Conservation (phyloP, 2,329 filamentous ascomycete genomes). For the Xylaria sp. region DNA sequence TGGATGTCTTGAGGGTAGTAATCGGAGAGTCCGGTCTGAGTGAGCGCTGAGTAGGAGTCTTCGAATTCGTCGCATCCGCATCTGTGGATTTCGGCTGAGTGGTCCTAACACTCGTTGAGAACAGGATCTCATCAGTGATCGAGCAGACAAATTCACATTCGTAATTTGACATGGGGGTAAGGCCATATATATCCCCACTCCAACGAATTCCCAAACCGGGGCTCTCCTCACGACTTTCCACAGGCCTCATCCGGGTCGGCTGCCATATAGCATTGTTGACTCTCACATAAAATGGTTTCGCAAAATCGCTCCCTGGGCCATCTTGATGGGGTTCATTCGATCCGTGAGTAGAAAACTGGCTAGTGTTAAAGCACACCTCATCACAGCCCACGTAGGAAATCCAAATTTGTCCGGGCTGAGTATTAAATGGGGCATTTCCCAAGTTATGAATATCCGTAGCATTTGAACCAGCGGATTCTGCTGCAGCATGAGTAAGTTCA, state of each 20-base stretch:
- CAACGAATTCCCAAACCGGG: conserved; percentile 59
- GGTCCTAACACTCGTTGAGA: conserved; percentile 74
- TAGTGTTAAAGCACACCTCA: conserved; percentile 77
- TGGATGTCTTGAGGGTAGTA: conserved; percentile 77
- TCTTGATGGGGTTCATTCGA: conserved; percentile 46
- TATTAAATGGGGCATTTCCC: conserved; percentile 75
- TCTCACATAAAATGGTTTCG: conserved; percentile 78
- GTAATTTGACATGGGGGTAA: conserved; percentile 76
- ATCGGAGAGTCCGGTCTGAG: conserved; percentile 77
- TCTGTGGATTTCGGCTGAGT: conserved; percentile 55
- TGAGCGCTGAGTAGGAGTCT: conserved; percentile 59
- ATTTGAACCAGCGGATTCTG: conserved; percentile 75
- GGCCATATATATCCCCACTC: conserved; percentile 73
- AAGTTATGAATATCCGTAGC: conserved; percentile 79
- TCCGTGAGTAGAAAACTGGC: conserved; percentile 60
- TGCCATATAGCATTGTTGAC: conserved; percentile 83
- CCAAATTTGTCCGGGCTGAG: conserved; percentile 76
- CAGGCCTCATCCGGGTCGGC: conserved; percentile 70
- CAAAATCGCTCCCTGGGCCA: conserved; percentile 63
- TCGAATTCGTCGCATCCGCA: conserved; percentile 41
- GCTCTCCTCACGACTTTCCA: conserved; percentile 46
- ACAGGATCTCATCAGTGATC: conserved; percentile 68
- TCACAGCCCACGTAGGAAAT: conserved; percentile 80
- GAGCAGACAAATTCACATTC: conserved; percentile 78
- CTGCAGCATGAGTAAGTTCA: conserved; percentile 77